Evolutionary conservation across 2,329 filamentous ascomycete species (phyloP).

Genomic region (Leptographium lundbergii): DNA sequence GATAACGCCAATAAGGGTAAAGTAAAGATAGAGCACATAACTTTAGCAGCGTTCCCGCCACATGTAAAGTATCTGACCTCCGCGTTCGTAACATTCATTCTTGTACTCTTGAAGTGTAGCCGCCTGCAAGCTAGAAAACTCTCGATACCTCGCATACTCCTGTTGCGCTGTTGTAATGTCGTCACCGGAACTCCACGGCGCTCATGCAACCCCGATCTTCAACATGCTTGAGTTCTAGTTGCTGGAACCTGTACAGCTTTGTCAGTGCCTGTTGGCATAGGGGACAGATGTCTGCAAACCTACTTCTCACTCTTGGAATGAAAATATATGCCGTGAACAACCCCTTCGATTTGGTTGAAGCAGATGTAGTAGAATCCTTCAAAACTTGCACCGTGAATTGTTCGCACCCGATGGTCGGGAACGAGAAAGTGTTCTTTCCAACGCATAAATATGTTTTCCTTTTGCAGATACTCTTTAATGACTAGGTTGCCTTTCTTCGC

Average conservation of each 20-base stretch:
- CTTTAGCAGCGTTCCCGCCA: not conserved
- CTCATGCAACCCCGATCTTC: slow-evolving; percentile 71
- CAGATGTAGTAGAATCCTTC: slow-evolving; percentile 99
- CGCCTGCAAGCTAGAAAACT: not conserved
- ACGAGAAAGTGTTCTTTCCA: slow-evolving; percentile 99
- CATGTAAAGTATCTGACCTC: not conserved
- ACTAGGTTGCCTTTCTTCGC: slow-evolving; percentile 42
- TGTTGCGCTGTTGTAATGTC: not conserved
- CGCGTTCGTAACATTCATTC: not conserved
- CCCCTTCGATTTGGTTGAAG: slow-evolving; percentile 83
- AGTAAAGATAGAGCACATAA: not conserved
- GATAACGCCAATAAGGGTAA: not conserved
- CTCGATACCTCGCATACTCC: not conserved
- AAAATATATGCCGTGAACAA: slow-evolving; percentile 90
- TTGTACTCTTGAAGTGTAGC: not conserved
- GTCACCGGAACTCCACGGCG: slow-evolving; percentile 78
- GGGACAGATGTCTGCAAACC: slow-evolving; percentile 23
- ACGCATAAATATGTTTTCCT: slow-evolving; percentile 92
- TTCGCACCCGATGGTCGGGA: slow-evolving; percentile 82
- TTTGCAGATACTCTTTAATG: slow-evolving; percentile 61
- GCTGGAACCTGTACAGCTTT: slow-evolving; percentile 57
- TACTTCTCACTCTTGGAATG: slow-evolving; percentile 97
- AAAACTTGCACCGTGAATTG: slow-evolving; percentile 88
- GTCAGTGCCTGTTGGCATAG: not conserved
- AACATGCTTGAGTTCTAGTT: slow-evolving; percentile 81